These are phyloP conservation scores for Nakaseomyces glabratus DNA, from an alignment of 1,139 yeast species.

Conservation along the genomic window DNA sequence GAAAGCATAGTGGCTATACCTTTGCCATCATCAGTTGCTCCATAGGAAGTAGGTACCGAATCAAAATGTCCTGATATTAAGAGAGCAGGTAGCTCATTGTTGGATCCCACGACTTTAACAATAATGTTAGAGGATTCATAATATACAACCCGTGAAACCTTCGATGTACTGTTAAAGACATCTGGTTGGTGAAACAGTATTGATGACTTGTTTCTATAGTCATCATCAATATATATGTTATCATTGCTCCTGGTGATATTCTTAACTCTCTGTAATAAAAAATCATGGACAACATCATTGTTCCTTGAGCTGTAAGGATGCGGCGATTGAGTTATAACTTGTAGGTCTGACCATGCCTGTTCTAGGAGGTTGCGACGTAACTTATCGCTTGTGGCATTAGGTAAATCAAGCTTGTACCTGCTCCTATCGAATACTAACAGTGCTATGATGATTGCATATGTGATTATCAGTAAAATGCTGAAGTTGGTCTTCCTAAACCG, in stretches of 20 bases:
- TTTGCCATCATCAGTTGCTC: constrained; percentile 90
- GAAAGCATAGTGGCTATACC: constrained; percentile 84
- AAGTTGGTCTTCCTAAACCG: constrained; percentile 27
- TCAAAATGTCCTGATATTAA: constrained; percentile 82
- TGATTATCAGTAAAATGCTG: constrained; percentile 20
- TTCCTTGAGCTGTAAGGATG: constrained; percentile 76
- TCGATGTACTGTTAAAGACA: constrained; percentile 36
- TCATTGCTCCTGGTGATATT: constrained; percentile 23
- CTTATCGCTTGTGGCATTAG: constrained; percentile 12
- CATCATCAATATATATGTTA: constrained; percentile 36
- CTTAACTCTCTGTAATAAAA: constrained; percentile 41
- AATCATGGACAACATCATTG: constrained; percentile 69
- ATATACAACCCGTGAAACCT: constrained; percentile 44
- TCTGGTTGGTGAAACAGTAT: constrained; percentile 42
- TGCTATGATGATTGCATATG: constrained; percentile 16
- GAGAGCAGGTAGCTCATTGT: constrained; percentile 51
- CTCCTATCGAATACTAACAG: constrained; percentile 17
- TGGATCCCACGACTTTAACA: constrained; percentile 60
- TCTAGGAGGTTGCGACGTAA: constrained; percentile 36
- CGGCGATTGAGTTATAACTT: constrained; percentile 50
- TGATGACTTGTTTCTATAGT: constrained; percentile 42
- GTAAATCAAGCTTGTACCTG: constrained; percentile 15
- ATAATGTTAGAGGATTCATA: constrained; percentile 73
- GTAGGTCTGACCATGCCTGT: constrained; percentile 61
- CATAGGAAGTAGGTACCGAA: constrained; percentile 79